Evolutionary conservation across 2,329 filamentous ascomycete genomes (phyloP).

Genomic region (Nothophoma quercina): DNA sequence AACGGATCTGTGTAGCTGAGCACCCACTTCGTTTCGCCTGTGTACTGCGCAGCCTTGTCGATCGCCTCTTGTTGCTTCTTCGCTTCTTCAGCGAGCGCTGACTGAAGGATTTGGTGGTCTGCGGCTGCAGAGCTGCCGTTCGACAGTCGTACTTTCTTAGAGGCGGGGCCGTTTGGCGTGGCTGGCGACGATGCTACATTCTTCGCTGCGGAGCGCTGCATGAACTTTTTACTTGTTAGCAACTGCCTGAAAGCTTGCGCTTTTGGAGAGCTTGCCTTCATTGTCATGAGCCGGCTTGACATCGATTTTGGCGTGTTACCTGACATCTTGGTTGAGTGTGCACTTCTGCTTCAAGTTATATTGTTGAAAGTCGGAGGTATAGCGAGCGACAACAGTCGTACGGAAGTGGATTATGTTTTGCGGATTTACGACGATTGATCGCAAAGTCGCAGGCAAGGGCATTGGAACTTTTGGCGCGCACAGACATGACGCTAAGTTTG

Average conservation of each 20-base stretch:
- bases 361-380: background rate
- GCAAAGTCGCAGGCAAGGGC: background rate
- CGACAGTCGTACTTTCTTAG: slow-evolving; percentile 71
- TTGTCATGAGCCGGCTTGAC: slow-evolving; percentile 87
- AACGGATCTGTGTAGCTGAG: slow-evolving; percentile 63
- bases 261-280: slow-evolving; percentile 67
- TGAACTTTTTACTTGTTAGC: slow-evolving; percentile 65
- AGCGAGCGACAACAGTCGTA: background rate
- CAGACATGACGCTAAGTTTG: slow-evolving; percentile 8
- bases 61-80: slow-evolving; percentile 65
- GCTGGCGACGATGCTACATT: slow-evolving; percentile 57
- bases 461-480: slow-evolving; percentile 10
- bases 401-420: background rate
- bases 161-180: slow-evolving; percentile 59
- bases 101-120: slow-evolving; percentile 68
- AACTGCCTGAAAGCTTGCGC: slow-evolving; percentile 1
- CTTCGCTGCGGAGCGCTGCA: slow-evolving; percentile 83
- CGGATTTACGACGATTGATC: background rate
- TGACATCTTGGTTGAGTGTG: slow-evolving; percentile 31
- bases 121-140: slow-evolving; percentile 47
- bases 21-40: slow-evolving; percentile 79
- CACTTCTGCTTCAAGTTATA: background rate
- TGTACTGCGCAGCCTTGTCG: slow-evolving; percentile 66
- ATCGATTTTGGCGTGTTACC: slow-evolving; percentile 65
- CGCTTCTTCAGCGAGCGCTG: slow-evolving; percentile 72